These are phyloP conservation scores for Hypoxylon sp. DNA, from an alignment of 2,329 filamentous ascomycete species.

Conservation along the genomic window DNA sequence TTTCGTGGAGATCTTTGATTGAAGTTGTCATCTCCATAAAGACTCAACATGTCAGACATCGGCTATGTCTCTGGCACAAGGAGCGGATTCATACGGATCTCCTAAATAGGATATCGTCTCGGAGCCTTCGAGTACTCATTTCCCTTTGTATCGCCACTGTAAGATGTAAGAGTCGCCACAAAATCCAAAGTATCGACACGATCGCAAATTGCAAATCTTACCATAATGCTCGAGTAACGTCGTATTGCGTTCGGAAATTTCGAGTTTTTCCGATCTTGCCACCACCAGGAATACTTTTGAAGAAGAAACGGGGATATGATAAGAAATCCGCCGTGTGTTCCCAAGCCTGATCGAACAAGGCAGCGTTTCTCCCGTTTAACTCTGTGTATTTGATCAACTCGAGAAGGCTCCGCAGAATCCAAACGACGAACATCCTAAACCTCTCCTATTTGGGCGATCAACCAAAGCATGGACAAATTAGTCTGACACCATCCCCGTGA, in stretches of 20 bases:
- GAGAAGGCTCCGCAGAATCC: background rate
- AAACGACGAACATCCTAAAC: background rate
- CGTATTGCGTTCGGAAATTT: slow-evolving; percentile 17
- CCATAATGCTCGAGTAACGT: slow-evolving; percentile 30
- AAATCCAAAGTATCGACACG: background rate
- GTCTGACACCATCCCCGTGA: slow-evolving; percentile 12
- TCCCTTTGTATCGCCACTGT: slow-evolving; percentile 20
- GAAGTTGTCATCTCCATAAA: background rate
- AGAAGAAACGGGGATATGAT: slow-evolving; percentile 1
- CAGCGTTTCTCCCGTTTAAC: background rate
- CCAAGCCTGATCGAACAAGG: background rate
- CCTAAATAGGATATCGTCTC: slow-evolving; percentile 17
- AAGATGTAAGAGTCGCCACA: slow-evolving; percentile 4
- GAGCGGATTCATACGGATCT: slow-evolving; percentile 2
- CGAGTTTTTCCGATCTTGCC: slow-evolving; percentile 13
- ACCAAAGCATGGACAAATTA: slow-evolving; percentile 1
- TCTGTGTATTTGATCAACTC: slow-evolving; percentile 10
- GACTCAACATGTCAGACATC: slow-evolving; percentile 11
- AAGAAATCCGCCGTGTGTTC: slow-evolving; percentile 7
- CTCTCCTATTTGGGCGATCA: background rate
- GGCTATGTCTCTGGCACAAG: slow-evolving; percentile 8
- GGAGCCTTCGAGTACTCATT: background rate
- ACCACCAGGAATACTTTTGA: slow-evolving; percentile 1
- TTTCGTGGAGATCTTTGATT: slow-evolving; percentile 7
- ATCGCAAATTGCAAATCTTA: slow-evolving; percentile 21